Percentiles rank a stretch among this genome's conserved stretches.
Conservation (phyloP, 352 stramenopile genomes). For the Globisporangium cystogenes region DNA sequence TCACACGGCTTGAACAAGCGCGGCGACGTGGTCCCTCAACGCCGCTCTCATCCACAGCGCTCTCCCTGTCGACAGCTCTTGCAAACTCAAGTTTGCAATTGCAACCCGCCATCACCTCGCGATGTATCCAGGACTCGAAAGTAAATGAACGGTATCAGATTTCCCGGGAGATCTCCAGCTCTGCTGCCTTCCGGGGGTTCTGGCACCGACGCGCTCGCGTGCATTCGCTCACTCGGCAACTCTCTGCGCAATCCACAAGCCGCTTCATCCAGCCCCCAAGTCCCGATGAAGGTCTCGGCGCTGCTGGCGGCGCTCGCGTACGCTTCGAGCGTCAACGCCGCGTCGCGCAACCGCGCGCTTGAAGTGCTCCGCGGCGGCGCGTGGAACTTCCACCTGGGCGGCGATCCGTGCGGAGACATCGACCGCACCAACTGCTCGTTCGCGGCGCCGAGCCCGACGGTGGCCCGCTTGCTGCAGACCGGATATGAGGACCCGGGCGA, state of each 20-base stretch:
- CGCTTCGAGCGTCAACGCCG: neutral
- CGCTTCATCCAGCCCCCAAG: neutral
- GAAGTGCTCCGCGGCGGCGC: conserved; percentile 8
- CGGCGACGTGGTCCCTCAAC: too few relatives aligned
- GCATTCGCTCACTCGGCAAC: neutral
- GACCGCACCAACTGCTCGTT: conserved; percentile 11
- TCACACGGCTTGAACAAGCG: too few relatives aligned
- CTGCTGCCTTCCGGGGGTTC: too few relatives aligned
- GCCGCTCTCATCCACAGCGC: too few relatives aligned
- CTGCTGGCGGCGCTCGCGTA: neutral
- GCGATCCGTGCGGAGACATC: conserved; percentile 6
- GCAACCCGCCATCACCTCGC: too few relatives aligned
- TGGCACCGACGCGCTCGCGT: too few relatives aligned
- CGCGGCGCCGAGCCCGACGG: neutral
- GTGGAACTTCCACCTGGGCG: conserved; percentile 7
- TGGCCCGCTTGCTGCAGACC: neutral
- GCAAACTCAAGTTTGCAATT: too few relatives aligned
- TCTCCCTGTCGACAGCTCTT: too few relatives aligned
- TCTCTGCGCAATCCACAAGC: neutral
- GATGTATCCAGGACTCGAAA: too few relatives aligned
- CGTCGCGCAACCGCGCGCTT: conserved; percentile 3
- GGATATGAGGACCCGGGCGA: neutral
- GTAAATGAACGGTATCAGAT: too few relatives aligned
- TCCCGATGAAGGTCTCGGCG: neutral
- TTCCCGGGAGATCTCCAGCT: too few relatives aligned